These are phyloP conservation scores for Brettanomyces custersianus DNA, from an alignment of 805 yeast species.

Conservation along the genomic window DNA sequence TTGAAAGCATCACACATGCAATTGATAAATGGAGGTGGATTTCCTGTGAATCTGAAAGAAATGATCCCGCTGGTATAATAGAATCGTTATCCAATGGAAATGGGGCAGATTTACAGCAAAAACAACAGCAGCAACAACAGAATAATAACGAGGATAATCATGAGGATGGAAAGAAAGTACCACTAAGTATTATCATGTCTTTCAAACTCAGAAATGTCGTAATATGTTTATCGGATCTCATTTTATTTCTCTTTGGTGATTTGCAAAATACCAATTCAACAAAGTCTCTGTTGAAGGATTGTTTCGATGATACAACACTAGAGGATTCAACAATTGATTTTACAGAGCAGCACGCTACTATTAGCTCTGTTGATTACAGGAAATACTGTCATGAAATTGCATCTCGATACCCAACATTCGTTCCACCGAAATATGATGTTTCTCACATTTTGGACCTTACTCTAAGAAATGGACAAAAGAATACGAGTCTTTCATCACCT, in stretches of 20 bases:
- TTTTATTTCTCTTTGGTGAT: slow-evolving; percentile 59
- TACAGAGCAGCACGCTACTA: slow-evolving; percentile 16
- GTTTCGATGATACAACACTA: no score
- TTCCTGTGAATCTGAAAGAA: slow-evolving; percentile 16
- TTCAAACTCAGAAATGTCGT: slow-evolving; percentile 50
- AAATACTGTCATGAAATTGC: slow-evolving; percentile 67
- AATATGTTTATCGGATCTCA: slow-evolving; percentile 41
- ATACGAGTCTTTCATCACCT: slow-evolving; percentile 9
- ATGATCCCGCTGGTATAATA: slow-evolving; percentile 8
- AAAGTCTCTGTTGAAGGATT: slow-evolving; percentile 38
- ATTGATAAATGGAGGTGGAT: slow-evolving; percentile 65
- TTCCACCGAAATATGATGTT: slow-evolving; percentile 39
- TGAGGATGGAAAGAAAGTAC: slow-evolving; percentile 14
- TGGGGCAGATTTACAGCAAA: background rate
- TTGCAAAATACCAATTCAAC: slow-evolving; percentile 28
- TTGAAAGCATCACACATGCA: slow-evolving; percentile 36
- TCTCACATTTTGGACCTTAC: slow-evolving; percentile 35
- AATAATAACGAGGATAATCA: background rate
- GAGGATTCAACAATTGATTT: no score
- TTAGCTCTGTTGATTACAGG: slow-evolving; percentile 81
- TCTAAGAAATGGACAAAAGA: slow-evolving; percentile 5
- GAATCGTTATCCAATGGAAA: slow-evolving; percentile 5
- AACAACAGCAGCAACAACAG: background rate
- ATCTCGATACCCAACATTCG: slow-evolving; percentile 66
- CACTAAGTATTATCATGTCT: slow-evolving; percentile 12